These are phyloP conservation scores for Chiua virens DNA, from an alignment of 768 basidiomycete genomes.

Conservation along the genomic window DNA sequence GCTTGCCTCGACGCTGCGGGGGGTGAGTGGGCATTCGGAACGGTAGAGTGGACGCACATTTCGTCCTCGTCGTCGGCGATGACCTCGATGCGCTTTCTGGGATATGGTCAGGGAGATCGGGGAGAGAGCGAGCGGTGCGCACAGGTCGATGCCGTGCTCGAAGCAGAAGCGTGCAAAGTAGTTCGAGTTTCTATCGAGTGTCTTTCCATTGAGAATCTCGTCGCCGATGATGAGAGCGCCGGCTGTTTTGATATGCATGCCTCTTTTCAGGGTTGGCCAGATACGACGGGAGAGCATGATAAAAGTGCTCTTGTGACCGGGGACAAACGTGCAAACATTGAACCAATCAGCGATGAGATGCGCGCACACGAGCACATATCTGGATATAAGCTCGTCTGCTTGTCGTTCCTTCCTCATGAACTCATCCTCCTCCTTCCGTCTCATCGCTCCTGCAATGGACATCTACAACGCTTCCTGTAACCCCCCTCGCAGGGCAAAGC, in stretches of 20 bases:
- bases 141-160: conserved; percentile 82
- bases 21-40: neutral
- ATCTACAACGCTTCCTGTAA: conserved; percentile 41
- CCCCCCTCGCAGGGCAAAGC: conserved; percentile 48
- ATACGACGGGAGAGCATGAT: no score
- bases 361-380: conserved; percentile 13
- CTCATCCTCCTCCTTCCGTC: conserved; percentile 19
- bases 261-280: no score
- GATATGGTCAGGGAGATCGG: neutral
- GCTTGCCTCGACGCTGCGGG: conserved; percentile 75
- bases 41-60: conserved; percentile 45
- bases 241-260: conserved; percentile 59
- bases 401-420: conserved; percentile 14
- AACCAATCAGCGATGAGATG: conserved; percentile 26
- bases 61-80: conserved; percentile 89
- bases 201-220: conserved; percentile 92
- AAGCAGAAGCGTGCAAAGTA: conserved; percentile 89
- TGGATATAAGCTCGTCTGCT: conserved; percentile 1
- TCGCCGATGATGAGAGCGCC: conserved; percentile 81
- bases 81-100: conserved; percentile 85
- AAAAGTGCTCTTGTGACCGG: conserved; percentile 5
- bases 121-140: conserved; percentile 14
- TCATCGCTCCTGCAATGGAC: conserved; percentile 30
- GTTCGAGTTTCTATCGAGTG: conserved; percentile 79
- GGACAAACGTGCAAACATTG: conserved; percentile 20